phyloP scores from a whole-genome alignment of 2,329 filamentous ascomycete species.

The Exophiala sp. region DNA sequence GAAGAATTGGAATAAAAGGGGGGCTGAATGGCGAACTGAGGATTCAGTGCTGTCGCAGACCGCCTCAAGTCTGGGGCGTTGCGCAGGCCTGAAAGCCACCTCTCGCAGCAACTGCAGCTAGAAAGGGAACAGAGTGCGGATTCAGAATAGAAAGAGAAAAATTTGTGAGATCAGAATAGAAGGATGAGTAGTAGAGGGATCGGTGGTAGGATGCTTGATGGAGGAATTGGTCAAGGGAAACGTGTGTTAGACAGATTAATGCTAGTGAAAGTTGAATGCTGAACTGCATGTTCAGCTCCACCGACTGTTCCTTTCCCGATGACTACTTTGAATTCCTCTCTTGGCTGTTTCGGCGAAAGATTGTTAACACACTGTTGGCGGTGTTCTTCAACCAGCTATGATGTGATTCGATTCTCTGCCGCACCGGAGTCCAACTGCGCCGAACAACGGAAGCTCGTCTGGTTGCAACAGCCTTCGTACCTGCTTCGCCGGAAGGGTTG shows the following conservation, averaged over 20 bases:
- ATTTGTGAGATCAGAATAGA: not conserved
- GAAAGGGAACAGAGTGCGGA: too few species aligned
- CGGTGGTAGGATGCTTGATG: not conserved
- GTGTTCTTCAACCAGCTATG: slow-evolving; percentile 16
- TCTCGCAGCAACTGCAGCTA: too few species aligned
- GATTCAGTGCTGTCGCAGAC: not conserved
- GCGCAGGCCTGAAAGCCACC: too few species aligned
- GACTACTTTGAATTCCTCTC: slow-evolving; percentile 5
- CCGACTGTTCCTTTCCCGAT: not conserved
- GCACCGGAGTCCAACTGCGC: slow-evolving; percentile 15
- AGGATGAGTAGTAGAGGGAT: not conserved
- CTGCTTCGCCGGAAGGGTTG: not conserved
- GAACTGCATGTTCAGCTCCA: not conserved
- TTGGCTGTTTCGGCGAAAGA: slow-evolving; percentile 17
- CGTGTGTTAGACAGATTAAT: too few species aligned
- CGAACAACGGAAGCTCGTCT: slow-evolving; percentile 4
- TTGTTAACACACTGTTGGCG: slow-evolving; percentile 12
- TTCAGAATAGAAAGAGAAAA: not conserved
- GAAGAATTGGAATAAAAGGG: too few species aligned
- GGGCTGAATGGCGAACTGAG: too few species aligned
- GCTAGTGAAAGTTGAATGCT: not conserved
- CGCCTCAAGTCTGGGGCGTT: too few species aligned
- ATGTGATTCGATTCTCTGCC: slow-evolving; percentile 18
- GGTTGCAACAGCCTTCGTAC: slow-evolving; percentile 2
- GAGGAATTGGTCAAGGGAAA: too few species aligned